Conservation (phyloP, 2,329 filamentous ascomycete genomes). For the Microthyrium microscopicum region DNA sequence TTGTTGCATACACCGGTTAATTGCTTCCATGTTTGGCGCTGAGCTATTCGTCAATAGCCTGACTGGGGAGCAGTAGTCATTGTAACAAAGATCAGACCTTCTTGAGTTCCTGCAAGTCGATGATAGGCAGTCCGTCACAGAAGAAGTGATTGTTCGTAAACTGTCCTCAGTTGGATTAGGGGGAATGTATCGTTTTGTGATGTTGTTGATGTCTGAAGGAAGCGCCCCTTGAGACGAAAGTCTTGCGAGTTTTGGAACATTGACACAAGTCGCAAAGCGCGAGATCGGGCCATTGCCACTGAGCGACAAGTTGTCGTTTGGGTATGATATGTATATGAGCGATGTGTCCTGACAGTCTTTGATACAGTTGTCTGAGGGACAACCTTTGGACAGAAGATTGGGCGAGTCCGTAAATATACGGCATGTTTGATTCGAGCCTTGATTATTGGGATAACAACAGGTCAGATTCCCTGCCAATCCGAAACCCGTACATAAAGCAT, state of each 20-base stretch:
- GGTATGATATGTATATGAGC: too few relatives aligned
- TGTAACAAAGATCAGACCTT: slow-evolving; percentile 13
- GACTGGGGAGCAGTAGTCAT: slow-evolving; percentile 2
- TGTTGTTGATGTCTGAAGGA: not conserved
- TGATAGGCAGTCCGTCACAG: slow-evolving; percentile 3
- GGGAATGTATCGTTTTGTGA: too few relatives aligned
- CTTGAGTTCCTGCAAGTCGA: slow-evolving; percentile 16
- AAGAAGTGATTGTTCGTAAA: not conserved
- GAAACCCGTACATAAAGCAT: too few relatives aligned
- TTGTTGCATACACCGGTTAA: too few relatives aligned
- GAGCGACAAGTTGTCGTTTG: too few relatives aligned
- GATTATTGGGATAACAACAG: slow-evolving; percentile 3
- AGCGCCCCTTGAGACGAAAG: not conserved
- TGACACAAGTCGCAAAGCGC: slow-evolving; percentile 1
- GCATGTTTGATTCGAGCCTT: not conserved
- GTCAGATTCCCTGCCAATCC: too few relatives aligned
- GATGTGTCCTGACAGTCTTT: too few relatives aligned
- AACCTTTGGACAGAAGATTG: too few relatives aligned
- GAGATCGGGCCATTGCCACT: not conserved
- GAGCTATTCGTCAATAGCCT: not conserved
- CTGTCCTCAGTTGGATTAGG: not conserved
- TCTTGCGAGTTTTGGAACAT: slow-evolving; percentile 1
- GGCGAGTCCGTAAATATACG: not conserved
- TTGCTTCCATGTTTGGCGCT: too few relatives aligned
- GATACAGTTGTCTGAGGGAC: too few relatives aligned